Percentiles rank a stretch among this genome's conserved stretches.
Evolutionary conservation across 805 yeast species (phyloP).

Genomic region (Saccharomyces eubayanus): DNA sequence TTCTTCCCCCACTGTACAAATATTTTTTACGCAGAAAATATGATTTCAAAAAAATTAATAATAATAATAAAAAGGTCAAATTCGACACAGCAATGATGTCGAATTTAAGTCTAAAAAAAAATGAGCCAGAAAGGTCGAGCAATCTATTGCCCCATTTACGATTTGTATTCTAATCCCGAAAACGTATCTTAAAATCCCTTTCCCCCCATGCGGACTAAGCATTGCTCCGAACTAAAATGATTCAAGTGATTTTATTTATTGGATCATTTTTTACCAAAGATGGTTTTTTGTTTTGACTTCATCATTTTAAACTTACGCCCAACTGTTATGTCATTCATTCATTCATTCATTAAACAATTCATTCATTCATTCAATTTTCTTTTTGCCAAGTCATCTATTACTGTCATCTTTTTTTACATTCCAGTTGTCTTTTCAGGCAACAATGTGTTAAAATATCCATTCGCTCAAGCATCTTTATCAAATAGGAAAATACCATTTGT

Average conservation of each 20-base stretch:
- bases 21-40: background rate
- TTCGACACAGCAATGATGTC: background rate
- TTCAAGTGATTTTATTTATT: constrained; percentile 1
- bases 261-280: background rate
- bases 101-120: background rate
- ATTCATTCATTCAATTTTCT: constrained; percentile 1
- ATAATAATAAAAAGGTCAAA: background rate
- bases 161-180: background rate
- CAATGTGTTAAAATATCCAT: background rate
- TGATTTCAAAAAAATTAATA: background rate
- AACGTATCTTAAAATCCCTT: background rate
- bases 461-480: background rate
- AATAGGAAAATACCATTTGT: background rate
- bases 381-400: background rate
- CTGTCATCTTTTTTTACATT: background rate
- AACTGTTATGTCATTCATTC: constrained; percentile 2
- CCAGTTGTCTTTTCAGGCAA: background rate
- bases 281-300: background rate
- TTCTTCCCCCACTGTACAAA: background rate
- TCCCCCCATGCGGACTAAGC: background rate
- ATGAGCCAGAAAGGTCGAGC: background rate
- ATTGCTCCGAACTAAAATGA: constrained; percentile 1
- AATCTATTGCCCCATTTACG: background rate
- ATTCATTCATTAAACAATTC: constrained; percentile 3
- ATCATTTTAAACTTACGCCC: constrained; percentile 1